Evolutionary conservation across 2,329 filamentous ascomycete genomes (phyloP), one percentile per base, ranked within the genome.

Genomic region (Conoideocrella luteorostrata): DNA sequence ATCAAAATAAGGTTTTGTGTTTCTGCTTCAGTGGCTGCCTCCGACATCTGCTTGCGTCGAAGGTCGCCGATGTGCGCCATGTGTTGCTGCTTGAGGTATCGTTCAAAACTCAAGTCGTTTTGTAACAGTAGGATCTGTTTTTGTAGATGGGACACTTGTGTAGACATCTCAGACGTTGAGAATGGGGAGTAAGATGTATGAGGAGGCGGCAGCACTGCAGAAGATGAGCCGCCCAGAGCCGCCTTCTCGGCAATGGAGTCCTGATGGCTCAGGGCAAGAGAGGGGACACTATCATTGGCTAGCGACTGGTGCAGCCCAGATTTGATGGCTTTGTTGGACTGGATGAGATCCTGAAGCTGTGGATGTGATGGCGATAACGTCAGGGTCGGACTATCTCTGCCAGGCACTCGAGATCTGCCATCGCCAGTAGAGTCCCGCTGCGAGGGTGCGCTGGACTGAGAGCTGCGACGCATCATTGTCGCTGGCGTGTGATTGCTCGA

Each of bases 21-120:
- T 57, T 93, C 86, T 1, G 87, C 86, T 58, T 91, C 87, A 1
- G 80, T 84, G 2, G 86, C 84, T 7, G 85, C 85, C 59, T 90
- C 84, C 50, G 78, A 78, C 50, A 91, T 79, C 46, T 88, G 82
- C 49, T 82, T 81, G 12, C 85, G 75, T 52, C 86, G 82, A 33
- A 93, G 66, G 55, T 88, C 84, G 1, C 86, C 86, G 57, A 93
- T 90, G 47, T 91, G 86, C 2, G 82, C 78, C 51, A 90, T 78
- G 59, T 91, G 87, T 56, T 93, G 87, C 50, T 88, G 80, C 58
- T 90, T 91, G 55, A 91, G 74, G 61, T 88, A 91, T 21, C 85
- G 75, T 60, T 93, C 88, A 56, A 91, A 93, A 51, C 85, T 86
- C 34, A 93, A 70, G 53, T 93, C 86, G 49, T 90, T 93, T 35